These are phyloP conservation scores for Lagenaria siceraria DNA, from an alignment of 306 rosid species.

Conservation along the genomic window DNA sequence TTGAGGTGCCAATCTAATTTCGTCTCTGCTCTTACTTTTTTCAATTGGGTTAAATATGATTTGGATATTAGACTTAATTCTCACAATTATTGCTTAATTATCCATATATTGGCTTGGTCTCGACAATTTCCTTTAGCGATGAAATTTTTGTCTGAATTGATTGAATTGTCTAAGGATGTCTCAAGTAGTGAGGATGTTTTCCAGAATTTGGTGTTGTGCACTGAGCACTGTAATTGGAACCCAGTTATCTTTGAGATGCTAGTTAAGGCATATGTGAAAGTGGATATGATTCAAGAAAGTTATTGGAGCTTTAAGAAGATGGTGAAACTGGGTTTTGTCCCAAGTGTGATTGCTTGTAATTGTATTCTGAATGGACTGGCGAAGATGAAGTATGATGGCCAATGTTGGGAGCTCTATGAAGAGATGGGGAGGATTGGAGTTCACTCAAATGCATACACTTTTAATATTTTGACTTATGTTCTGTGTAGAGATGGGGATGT, in stretches of 20 bases:
- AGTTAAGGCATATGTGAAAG: constrained; percentile 67
- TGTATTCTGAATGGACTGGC: constrained; percentile 47
- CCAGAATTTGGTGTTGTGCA: constrained; percentile 25
- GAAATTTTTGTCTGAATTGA: constrained; percentile 51
- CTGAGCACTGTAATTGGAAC: constrained; percentile 75
- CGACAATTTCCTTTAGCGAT: constrained; percentile 41
- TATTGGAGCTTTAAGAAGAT: constrained; percentile 44
- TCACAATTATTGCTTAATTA: constrained; percentile 43
- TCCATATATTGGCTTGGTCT: constrained; percentile 62
- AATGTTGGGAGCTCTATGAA: constrained; percentile 77
- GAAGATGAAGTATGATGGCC: constrained; percentile 29
- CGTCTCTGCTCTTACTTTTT: constrained; percentile 51
- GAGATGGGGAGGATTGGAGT: constrained; percentile 78
- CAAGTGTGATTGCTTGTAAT: constrained; percentile 61
- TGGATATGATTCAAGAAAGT: constrained; percentile 50
- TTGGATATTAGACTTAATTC: constrained; percentile 34
- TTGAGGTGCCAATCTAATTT: constrained; percentile 65
- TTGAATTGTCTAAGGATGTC: constrained; percentile 22
- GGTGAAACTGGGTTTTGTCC: constrained; percentile 42
- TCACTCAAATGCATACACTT: constrained; percentile 61
- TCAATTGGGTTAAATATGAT: constrained; percentile 63
- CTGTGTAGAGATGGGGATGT: constrained; percentile 55
- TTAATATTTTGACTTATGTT: constrained; percentile 63
- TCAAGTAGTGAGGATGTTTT: constrained; percentile 33
- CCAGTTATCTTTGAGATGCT: constrained; percentile 66